phyloP scores from a whole-genome alignment of 225 moss, liverwort and hornwort genomes.

The Marchantia polymorpha region DNA sequence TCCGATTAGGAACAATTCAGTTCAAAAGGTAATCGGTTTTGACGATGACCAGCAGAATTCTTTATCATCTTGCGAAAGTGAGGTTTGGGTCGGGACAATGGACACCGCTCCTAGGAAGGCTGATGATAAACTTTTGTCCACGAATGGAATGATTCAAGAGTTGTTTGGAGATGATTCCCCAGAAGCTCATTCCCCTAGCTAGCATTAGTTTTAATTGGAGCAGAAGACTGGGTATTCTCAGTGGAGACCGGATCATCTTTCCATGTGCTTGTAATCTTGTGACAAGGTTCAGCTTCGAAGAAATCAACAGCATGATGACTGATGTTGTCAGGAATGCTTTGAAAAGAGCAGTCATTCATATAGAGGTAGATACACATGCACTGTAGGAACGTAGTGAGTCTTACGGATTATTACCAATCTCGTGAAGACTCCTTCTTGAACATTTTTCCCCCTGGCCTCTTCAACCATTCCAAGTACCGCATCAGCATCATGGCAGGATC shows the following conservation, averaged over 20 bases:
- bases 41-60: slow-evolving; percentile 30
- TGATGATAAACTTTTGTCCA: slow-evolving; percentile 84
- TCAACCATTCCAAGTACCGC: slow-evolving; percentile 7
- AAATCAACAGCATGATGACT: slow-evolving; percentile 19
- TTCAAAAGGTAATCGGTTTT: slow-evolving; percentile 41
- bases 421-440: slow-evolving; percentile 18
- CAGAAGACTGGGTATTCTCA: neutral
- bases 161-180: slow-evolving; percentile 69
- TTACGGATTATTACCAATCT: slow-evolving; percentile 18
- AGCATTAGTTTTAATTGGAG: slow-evolving; percentile 17
- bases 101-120: slow-evolving; percentile 59
- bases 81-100: slow-evolving; percentile 59
- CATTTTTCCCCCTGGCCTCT: slow-evolving; percentile 22
- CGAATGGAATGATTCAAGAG: slow-evolving; percentile 87
- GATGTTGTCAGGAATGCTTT: slow-evolving; percentile 12
- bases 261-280: slow-evolving; percentile 23
- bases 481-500: slow-evolving; percentile 12
- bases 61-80: slow-evolving; percentile 50
- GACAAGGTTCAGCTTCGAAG: slow-evolving; percentile 12
- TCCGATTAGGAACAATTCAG: slow-evolving; percentile 28
- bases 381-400: slow-evolving; percentile 18
- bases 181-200: slow-evolving; percentile 21
- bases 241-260: slow-evolving; percentile 13
- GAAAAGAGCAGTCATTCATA: slow-evolving; percentile 16
- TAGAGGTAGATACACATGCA: slow-evolving; percentile 25